phyloP scores from a whole-genome alignment of 768 basidiomycete genomes.

The Clathrus columnatus region DNA sequence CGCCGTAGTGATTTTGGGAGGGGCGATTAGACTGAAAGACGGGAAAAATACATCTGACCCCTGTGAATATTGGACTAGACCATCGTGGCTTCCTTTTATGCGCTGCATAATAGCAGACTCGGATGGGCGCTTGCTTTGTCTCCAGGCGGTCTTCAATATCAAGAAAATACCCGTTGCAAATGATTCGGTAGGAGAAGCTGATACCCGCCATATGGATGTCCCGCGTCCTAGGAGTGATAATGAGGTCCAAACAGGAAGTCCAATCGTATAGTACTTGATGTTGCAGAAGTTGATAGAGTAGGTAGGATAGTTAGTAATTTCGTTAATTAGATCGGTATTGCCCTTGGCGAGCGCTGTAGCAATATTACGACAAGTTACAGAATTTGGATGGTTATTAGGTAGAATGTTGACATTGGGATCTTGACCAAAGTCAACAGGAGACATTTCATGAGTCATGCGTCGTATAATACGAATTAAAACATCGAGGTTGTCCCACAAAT shows the following conservation, averaged over 20 bases:
- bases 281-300: too few species aligned
- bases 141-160: slow-evolving; percentile 12
- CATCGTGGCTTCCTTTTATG: neutral
- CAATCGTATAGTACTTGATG: neutral
- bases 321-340: too few species aligned
- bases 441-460: slow-evolving; percentile 7
- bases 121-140: neutral
- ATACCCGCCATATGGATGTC: slow-evolving; percentile 13
- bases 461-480: slow-evolving; percentile 22
- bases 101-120: neutral
- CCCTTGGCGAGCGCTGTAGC: neutral
- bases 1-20: neutral
- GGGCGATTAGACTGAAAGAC: neutral
- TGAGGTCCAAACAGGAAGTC: slow-evolving; percentile 1
- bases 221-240: slow-evolving; percentile 15
- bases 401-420: slow-evolving; percentile 7
- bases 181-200: neutral
- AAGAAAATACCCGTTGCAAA: too few species aligned
- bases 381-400: neutral
- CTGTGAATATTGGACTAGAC: too few species aligned
- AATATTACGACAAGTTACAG: neutral
- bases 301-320: too few species aligned
- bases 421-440: slow-evolving; percentile 5
- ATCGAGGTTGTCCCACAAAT: slow-evolving; percentile 18
- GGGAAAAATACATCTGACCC: too few species aligned